Percentiles rank a stretch among this genome's conserved stretches.
phyloP scores from a whole-genome alignment of 225 moss, liverwort and hornwort species.

The Neckera pumila region DNA sequence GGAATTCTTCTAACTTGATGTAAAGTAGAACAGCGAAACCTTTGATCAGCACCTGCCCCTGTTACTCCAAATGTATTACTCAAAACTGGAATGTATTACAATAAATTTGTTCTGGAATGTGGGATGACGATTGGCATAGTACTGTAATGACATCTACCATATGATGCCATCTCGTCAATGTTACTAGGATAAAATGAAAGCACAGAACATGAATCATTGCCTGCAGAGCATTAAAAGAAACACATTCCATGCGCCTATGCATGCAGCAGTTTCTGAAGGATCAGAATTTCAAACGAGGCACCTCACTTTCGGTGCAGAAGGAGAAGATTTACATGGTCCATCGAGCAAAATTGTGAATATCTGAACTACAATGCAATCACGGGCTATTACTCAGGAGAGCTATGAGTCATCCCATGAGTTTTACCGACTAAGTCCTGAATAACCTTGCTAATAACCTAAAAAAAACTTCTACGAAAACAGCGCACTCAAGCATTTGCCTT shows the following conservation, averaged over 20 bases:
- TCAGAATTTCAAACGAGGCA: not conserved
- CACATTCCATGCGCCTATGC: not conserved
- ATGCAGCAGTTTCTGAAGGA: not conserved
- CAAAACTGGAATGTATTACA: not conserved
- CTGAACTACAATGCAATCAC: slow-evolving; percentile 10
- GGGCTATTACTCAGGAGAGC: not conserved
- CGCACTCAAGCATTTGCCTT: slow-evolving; percentile 31
- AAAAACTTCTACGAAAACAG: not conserved
- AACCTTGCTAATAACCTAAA: slow-evolving; percentile 8
- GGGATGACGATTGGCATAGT: not conserved
- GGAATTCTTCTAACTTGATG: not conserved
- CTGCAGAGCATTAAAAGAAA: not conserved
- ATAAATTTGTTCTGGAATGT: not conserved
- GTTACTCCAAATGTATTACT: not conserved
- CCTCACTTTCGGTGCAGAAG: slow-evolving; percentile 2
- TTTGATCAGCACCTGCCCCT: not conserved
- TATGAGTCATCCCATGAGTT: not conserved
- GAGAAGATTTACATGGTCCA: slow-evolving; percentile 10
- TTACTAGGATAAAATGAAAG: not conserved
- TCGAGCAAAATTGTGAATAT: slow-evolving; percentile 21
- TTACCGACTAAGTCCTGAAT: not conserved
- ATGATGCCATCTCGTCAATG: not conserved
- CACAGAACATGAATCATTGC: not conserved
- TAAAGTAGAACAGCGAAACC: not conserved
- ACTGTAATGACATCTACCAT: not conserved